Percentiles rank a stretch among this genome's conserved stretches.
Conservation (phyloP, 805 yeast species). For the Diddensiella caesifluorescens region DNA sequence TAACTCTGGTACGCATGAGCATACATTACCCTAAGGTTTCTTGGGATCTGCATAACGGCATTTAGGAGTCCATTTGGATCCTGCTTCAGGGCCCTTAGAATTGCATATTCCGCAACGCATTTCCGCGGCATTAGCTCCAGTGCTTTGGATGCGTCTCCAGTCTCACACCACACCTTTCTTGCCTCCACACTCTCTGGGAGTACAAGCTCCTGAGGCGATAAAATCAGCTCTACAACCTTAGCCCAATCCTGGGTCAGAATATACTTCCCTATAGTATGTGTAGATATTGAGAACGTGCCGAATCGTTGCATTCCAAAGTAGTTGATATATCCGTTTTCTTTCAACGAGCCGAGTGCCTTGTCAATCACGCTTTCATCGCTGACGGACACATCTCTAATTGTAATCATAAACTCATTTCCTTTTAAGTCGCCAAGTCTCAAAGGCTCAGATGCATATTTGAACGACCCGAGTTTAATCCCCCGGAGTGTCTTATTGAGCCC, state of each 20-base stretch:
- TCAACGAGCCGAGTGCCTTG: constrained; percentile 52
- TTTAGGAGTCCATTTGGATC: constrained; percentile 58
- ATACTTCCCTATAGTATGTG: constrained; percentile 77
- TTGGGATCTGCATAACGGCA: constrained; percentile 84
- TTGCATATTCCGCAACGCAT: constrained; percentile 77
- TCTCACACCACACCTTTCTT: constrained; percentile 73
- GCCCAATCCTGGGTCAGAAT: constrained; percentile 73
- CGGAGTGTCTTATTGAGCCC: constrained; percentile 69
- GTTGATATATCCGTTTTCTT: constrained; percentile 75
- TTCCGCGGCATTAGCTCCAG: constrained; percentile 76
- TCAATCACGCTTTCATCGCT: constrained; percentile 42
- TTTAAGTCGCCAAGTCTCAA: constrained; percentile 74
- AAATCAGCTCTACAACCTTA: constrained; percentile 67
- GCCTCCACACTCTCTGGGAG: constrained; percentile 80
- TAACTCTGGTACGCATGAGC: constrained; percentile 97
- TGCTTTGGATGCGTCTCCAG: constrained; percentile 60
- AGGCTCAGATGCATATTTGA: constrained; percentile 55
- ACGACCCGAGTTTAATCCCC: constrained; percentile 78
- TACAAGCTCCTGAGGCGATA: constrained; percentile 81
- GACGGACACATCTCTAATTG: constrained; percentile 63
- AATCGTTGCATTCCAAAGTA: constrained; percentile 98
- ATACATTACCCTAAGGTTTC: constrained; percentile 89
- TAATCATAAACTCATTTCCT: constrained; percentile 86
- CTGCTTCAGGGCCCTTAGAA: constrained; percentile 55
- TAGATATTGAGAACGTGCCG: constrained; percentile 91